Percentiles rank a stretch among this genome's conserved stretches.
Evolutionary conservation across 768 basidiomycete genomes (phyloP).

Genomic region (Collybia nuda): DNA sequence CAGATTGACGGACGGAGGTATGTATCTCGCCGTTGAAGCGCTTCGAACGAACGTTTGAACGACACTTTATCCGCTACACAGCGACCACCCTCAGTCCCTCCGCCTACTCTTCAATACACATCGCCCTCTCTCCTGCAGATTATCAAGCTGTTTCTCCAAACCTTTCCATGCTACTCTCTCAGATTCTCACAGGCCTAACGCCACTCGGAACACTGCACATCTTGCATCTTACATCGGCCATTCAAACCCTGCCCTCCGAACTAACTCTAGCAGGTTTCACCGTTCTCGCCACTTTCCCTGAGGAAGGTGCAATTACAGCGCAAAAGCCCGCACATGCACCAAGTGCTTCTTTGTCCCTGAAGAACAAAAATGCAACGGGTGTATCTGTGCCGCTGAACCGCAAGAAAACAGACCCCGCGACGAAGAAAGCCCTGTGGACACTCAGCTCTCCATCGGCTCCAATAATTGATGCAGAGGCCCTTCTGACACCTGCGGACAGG

Average conservation of each 20-base stretch:
- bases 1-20: conserved; percentile 79
- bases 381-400: conserved; percentile 49
- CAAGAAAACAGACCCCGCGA: conserved; percentile 58
- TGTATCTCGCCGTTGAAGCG: conserved; percentile 12
- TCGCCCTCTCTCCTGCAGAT: conserved; percentile 63
- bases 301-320: conserved; percentile 52
- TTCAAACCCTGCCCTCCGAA: conserved; percentile 50
- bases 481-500: conserved; percentile 84
- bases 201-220: conserved; percentile 73
- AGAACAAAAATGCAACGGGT: conserved; percentile 26
- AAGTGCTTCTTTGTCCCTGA: conserved; percentile 41
- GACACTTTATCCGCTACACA: conserved; percentile 24
- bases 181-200: conserved; percentile 57
- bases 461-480: conserved; percentile 76
- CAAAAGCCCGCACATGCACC: conserved; percentile 63
- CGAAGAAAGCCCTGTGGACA: conserved; percentile 90
- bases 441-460: conserved; percentile 69
- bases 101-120: conserved; percentile 63
- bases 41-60: neutral
- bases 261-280: conserved; percentile 69
- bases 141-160: conserved; percentile 57
- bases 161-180: conserved; percentile 54
- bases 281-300: conserved; percentile 41
- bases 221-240: conserved; percentile 46
- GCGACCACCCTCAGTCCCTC: conserved; percentile 57